Evolutionary conservation across 2,329 filamentous ascomycete species (phyloP).

Genomic region (Xylaria sp.): DNA sequence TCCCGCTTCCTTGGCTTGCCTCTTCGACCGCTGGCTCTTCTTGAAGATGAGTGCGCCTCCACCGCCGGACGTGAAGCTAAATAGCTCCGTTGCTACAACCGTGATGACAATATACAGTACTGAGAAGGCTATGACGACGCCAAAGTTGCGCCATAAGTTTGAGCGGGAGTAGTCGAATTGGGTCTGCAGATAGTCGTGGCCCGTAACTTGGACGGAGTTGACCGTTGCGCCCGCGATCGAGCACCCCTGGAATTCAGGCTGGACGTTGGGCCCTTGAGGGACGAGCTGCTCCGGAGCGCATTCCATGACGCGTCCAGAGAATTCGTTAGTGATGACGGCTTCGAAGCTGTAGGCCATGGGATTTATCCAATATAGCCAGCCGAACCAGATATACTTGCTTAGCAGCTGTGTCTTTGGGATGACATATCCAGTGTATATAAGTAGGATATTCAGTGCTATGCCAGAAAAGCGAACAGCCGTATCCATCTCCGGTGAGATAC

Average conservation of each 20-base stretch:
- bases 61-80: conserved; percentile 70
- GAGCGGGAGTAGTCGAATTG: conserved; percentile 65
- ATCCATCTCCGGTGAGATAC: conserved; percentile 58
- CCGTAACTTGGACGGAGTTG: conserved; percentile 61
- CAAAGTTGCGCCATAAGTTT: conserved; percentile 81
- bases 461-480: conserved; percentile 70
- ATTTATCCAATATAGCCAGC: conserved; percentile 75
- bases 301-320: conserved; percentile 63
- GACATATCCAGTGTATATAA: conserved; percentile 75
- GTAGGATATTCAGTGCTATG: conserved; percentile 67
- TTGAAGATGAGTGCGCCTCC: conserved; percentile 79
- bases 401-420: conserved; percentile 68
- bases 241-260: conserved; percentile 64
- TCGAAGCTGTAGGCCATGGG: conserved; percentile 75
- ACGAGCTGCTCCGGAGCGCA: conserved; percentile 59
- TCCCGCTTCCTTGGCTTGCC: conserved; percentile 58
- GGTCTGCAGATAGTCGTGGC: conserved; percentile 64
- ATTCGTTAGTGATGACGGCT: conserved; percentile 65
- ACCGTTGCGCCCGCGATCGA: conserved; percentile 62
- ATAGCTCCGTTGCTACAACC: conserved; percentile 73
- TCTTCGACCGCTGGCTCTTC: conserved; percentile 70
- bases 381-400: conserved; percentile 73
- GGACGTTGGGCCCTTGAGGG: conserved; percentile 56
- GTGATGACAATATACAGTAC: conserved; percentile 80
- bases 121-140: conserved; percentile 79